Evolutionary conservation across 2,329 filamentous ascomycete genomes (phyloP).

Genomic region (Cladosporium colombiae): DNA sequence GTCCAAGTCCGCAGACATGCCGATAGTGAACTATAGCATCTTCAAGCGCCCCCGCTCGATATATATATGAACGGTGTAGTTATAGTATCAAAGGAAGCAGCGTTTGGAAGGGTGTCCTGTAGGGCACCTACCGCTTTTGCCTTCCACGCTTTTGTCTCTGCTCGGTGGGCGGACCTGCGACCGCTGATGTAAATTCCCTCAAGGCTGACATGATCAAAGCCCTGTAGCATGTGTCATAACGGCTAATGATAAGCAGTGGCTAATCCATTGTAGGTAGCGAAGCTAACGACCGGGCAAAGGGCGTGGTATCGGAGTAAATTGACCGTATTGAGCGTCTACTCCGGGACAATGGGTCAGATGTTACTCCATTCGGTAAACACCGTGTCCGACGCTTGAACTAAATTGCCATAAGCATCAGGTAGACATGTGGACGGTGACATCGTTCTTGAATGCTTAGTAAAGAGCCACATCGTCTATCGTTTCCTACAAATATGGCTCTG

Average conservation of each 20-base stretch:
- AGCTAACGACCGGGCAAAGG: background rate
- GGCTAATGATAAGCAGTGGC: no score
- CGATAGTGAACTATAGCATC: no score
- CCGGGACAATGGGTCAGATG: background rate
- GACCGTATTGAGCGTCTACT: background rate
- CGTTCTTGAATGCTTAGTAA: background rate
- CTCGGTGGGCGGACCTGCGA: background rate
- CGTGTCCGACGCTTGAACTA: background rate
- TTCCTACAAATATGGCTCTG: background rate
- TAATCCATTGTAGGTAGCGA: background rate
- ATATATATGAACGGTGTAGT: no score
- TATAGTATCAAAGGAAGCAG: no score
- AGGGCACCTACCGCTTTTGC: no score
- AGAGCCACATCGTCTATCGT: background rate
- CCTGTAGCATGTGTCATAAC: no score
- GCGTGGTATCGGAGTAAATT: background rate
- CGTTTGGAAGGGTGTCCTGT: no score
- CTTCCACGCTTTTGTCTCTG: no score
- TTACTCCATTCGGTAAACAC: background rate
- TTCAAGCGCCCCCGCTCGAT: no score
- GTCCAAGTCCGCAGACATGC: no score
- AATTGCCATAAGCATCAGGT: background rate
- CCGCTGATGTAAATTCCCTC: background rate
- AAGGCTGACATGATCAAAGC: background rate
- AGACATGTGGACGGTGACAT: background rate